Evolutionary conservation across 306 rosid genomes (phyloP).

Genomic region (Calophaca sinica): DNA sequence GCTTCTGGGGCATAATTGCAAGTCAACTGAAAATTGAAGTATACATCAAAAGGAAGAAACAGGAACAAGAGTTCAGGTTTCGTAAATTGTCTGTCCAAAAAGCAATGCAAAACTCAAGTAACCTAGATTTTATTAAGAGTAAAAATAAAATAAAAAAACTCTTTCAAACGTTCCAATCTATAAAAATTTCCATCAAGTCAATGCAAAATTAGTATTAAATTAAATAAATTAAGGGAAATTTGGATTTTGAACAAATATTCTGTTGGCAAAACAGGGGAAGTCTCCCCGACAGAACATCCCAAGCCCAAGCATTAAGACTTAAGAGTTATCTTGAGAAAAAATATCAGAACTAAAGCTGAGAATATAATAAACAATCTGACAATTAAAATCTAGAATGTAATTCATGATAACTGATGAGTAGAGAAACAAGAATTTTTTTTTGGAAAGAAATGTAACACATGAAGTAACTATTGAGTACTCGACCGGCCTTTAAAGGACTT

Average conservation of each 20-base stretch:
- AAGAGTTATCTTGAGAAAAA: no score
- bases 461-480: no score
- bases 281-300: no score
- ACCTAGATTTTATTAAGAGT: neutral
- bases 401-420: no score
- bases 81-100: neutral
- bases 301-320: no score
- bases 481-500: no score
- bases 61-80: neutral
- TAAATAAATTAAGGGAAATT: neutral
- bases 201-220: neutral
- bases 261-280: neutral
- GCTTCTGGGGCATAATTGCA: conserved; percentile 19
- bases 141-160: neutral
- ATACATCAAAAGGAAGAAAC: conserved; percentile 28
- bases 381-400: no score
- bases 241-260: neutral
- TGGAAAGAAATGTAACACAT: no score
- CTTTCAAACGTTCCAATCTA: neutral
- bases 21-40: neutral
- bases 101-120: conserved; percentile 13
- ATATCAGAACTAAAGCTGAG: no score
- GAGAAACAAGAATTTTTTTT: no score
- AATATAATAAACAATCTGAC: no score
- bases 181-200: neutral